Conservation (phyloP, 2,329 filamentous ascomycete genomes). For the Paracamarosporium sp. region DNA sequence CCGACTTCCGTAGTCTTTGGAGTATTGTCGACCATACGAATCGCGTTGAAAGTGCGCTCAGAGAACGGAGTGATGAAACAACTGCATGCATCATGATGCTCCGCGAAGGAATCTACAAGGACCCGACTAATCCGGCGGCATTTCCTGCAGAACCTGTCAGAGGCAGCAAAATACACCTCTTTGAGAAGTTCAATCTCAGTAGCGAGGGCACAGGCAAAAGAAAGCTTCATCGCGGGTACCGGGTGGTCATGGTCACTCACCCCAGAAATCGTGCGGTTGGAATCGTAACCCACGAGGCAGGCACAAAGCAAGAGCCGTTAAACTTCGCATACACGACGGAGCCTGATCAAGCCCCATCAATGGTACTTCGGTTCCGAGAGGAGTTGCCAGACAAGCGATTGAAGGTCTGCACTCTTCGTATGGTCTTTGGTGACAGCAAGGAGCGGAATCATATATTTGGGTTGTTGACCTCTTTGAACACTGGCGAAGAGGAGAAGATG, state of each 20-base stretch:
- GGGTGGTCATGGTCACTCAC: constrained; percentile 79
- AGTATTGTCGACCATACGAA: constrained; percentile 85
- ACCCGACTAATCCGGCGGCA: constrained; percentile 70
- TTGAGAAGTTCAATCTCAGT: constrained; percentile 73
- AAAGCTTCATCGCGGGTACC: constrained; percentile 78
- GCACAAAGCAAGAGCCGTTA: constrained; percentile 67
- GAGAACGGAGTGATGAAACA: constrained; percentile 72
- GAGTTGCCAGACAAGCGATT: constrained; percentile 53
- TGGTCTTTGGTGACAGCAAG: constrained; percentile 77
- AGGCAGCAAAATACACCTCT: constrained; percentile 75
- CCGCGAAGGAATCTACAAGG: constrained; percentile 80
- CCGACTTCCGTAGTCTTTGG: constrained; percentile 81
- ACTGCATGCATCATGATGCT: constrained; percentile 73
- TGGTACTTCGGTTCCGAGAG: constrained; percentile 75
- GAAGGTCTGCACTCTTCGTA: constrained; percentile 68
- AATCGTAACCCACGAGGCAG: constrained; percentile 74
- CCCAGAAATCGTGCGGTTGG: constrained; percentile 79
- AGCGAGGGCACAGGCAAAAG: constrained; percentile 76
- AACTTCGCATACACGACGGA: constrained; percentile 72
- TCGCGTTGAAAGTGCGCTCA: constrained; percentile 75
- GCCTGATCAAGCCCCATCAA: constrained; percentile 70
- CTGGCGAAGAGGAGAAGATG: constrained; percentile 72
- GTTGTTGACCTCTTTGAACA: constrained; percentile 73
- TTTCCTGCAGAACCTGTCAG: constrained; percentile 79
- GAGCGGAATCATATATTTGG: constrained; percentile 76